Evolutionary conservation across 306 rosid species (phyloP), one percentile per base, ranked within the genome.

Genomic region (Sechiopsis laciniata): DNA sequence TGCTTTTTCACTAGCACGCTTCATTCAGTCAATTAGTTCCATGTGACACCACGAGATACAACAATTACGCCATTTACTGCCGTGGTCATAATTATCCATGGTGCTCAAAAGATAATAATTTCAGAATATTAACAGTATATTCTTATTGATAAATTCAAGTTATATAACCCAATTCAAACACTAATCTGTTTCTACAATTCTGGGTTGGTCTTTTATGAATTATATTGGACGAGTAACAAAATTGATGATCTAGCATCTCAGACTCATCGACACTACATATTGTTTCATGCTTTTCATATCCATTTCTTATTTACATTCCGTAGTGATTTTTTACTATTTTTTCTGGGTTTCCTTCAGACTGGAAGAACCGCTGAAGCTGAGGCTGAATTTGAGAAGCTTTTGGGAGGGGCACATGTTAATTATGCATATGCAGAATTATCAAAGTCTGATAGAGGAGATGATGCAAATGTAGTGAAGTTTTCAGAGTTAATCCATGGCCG

Each of bases 341-440:
- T 68, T 69, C 7, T 75, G 56, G 20, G 2, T 45, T 26, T 78
- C 76, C 83, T 79, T 48, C 69, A 94, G 98, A 90, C 86, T 89
- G 98, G 98, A 85, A 87, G 88, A 87, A 78, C 77, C 58, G 78
- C 83, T 57, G 97, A 89, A 81, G 95, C 97, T 50, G 95, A 89
- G 84, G 86, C 84, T 64, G 90, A 88, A 82, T 87, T 90, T 78
- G 95, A 85, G 88, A 94, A 83, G 98, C 96, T 94, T 75, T 82
- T 87, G 52, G 98, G 98, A 71, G 89, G 48, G 77, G 83, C 91
- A 52, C 91, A 94, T 82, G 97, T 88, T 77, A 87, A 87, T 83
- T 74, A 80, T 61, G 97, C 98, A 15, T 84, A 88, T 75, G 85
- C 78, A n/a, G 96, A 89, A 80, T 80, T 90, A 82, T 81, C 87